Evolutionary conservation across 805 yeast species (phyloP).

Genomic region (Monosporozyma aerobia): DNA sequence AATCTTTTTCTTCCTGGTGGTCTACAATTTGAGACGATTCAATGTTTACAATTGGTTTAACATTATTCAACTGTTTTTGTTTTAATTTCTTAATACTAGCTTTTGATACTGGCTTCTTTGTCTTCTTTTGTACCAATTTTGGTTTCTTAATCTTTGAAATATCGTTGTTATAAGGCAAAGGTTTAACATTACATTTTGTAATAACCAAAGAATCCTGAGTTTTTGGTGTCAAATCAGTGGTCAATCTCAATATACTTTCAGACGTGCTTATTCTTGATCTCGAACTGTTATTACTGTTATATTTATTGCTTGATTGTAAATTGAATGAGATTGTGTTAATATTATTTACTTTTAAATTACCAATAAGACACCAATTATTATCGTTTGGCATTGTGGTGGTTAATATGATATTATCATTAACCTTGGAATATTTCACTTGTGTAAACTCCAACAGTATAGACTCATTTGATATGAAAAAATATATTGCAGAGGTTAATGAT

Average conservation of each 20-base stretch:
- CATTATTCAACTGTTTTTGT: conserved; percentile 14
- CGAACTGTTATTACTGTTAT: neutral
- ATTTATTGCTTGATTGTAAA: neutral
- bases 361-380: neutral
- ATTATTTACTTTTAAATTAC: neutral
- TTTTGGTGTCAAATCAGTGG: conserved; percentile 13
- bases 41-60: conserved; percentile 9
- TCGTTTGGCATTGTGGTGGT: neutral
- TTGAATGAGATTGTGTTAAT: neutral
- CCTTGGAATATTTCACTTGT: neutral
- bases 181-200: conserved; percentile 6
- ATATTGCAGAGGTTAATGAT: neutral
- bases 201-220: conserved; percentile 14
- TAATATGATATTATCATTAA: neutral
- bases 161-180: neutral
- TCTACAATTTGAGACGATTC: conserved; percentile 2
- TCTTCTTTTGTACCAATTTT: neutral
- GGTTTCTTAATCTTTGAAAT: neutral
- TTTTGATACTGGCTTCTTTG: neutral
- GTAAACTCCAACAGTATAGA: neutral
- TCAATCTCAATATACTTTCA: neutral
- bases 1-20: neutral
- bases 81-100: neutral
- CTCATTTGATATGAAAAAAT: neutral
- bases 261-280: neutral